These are phyloP conservation scores for Starmerella potacharoeniae DNA, from an alignment of 805 yeast genomes.

Conservation along the genomic window DNA sequence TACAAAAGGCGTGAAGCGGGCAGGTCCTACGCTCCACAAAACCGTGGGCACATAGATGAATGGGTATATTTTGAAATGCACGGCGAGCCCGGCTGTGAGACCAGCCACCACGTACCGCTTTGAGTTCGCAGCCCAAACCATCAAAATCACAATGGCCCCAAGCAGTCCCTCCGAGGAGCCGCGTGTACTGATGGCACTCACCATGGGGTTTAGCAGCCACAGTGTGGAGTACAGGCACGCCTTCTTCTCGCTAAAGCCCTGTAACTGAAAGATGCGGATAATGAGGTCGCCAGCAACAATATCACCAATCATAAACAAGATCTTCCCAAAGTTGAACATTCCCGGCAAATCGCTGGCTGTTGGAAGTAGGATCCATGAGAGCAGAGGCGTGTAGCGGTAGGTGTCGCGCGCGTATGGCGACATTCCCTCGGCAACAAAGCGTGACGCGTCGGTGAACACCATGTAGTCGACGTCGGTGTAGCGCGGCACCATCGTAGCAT, in stretches of 20 bases:
- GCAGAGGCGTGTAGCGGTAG: constrained; percentile 82
- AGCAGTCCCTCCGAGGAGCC: constrained; percentile 88
- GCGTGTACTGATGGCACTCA: constrained; percentile 78
- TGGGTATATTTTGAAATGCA: constrained; percentile 89
- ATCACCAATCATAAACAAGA: constrained; percentile 67
- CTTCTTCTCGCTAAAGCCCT: constrained; percentile 27
- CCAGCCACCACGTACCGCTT: constrained; percentile 32
- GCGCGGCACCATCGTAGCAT: constrained; percentile 60
- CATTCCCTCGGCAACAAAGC: constrained; percentile 44
- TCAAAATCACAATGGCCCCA: constrained; percentile 59
- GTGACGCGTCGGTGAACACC: constrained; percentile 89
- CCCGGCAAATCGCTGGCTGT: constrained; percentile 32
- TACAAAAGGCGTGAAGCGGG: constrained; percentile 30
- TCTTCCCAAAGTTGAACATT: constrained; percentile 60
- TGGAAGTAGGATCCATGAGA: constrained; percentile 75
- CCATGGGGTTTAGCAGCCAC: constrained; percentile 95
- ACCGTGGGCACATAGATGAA: constrained; percentile 73
- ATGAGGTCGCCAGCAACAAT: constrained; percentile 64
- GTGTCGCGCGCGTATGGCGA: constrained; percentile 83
- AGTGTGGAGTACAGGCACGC: constrained; percentile 42
- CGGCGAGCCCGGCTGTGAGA: constrained; percentile 56
- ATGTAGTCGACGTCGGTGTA: constrained; percentile 91
- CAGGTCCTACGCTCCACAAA: constrained; percentile 34
- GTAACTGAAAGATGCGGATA: constrained; percentile 25
- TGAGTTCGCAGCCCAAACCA: constrained; percentile 38